A percentile compares a stretch with the other conserved stretches of the same genome.
These are phyloP conservation scores for Aspergillus biplanus DNA, from an alignment of 495 filamentous ascomycete genomes.

Conservation along the genomic window DNA sequence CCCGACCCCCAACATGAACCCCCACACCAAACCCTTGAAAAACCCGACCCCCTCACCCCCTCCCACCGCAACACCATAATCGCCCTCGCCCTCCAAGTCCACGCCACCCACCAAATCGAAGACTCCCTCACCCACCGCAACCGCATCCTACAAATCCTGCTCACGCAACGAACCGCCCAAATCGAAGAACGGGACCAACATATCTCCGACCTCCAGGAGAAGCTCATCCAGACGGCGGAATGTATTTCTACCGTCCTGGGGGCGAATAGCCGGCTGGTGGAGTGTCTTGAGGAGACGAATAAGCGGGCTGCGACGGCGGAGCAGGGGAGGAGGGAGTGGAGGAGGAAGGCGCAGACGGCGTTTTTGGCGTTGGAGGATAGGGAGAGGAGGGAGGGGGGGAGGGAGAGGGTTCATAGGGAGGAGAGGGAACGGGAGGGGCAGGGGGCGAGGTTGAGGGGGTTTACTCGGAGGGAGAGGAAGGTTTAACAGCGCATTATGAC, in stretches of 20 bases:
- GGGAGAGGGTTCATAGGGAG: neutral
- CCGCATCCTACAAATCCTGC: neutral
- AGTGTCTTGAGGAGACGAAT: conserved; percentile 2
- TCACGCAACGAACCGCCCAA: neutral
- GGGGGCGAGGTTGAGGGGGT: too few relatives aligned
- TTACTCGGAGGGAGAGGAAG: too few relatives aligned
- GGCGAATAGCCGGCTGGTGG: neutral
- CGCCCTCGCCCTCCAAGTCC: neutral
- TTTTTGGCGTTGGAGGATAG: neutral
- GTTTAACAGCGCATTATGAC: too few relatives aligned
- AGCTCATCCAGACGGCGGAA: neutral
- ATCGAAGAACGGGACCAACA: neutral
- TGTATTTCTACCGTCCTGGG: neutral
- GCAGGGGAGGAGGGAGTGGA: neutral
- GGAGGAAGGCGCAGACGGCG: neutral
- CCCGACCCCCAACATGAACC: too few relatives aligned
- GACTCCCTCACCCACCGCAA: neutral
- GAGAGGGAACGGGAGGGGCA: neutral
- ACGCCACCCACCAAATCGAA: neutral
- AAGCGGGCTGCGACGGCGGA: neutral
- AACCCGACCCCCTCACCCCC: too few relatives aligned
- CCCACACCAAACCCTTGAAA: too few relatives aligned
- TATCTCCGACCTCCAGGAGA: neutral
- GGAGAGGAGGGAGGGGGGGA: neutral
- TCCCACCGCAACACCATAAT: neutral